These are phyloP conservation scores for Lanzia echinophila DNA, from an alignment of 2,329 filamentous ascomycete species.

Conservation along the genomic window DNA sequence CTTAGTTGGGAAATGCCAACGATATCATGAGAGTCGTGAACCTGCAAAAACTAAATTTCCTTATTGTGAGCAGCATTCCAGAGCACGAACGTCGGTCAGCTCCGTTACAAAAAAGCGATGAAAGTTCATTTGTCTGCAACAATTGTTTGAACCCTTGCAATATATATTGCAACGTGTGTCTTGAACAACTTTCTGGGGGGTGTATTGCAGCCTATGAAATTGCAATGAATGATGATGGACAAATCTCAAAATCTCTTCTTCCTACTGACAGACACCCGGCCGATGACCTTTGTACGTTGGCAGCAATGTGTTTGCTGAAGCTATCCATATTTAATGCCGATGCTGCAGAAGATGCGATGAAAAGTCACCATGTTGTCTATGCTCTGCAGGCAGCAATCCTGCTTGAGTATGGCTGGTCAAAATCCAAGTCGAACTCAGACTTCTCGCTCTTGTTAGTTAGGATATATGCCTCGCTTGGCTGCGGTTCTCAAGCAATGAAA, in stretches of 20 bases:
- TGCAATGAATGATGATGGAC: slow-evolving; percentile 21
- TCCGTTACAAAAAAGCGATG: slow-evolving; percentile 4
- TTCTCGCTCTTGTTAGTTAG: slow-evolving; percentile 34
- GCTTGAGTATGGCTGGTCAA: slow-evolving; percentile 28
- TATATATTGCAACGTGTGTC: slow-evolving; percentile 17
- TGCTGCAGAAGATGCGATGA: slow-evolving; percentile 10
- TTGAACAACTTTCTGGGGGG: slow-evolving; percentile 18
- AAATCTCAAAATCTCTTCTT: slow-evolving; percentile 23
- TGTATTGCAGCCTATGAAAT: slow-evolving; percentile 19
- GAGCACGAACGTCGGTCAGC: slow-evolving; percentile 17
- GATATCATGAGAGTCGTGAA: slow-evolving; percentile 24
- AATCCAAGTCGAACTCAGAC: slow-evolving; percentile 35
- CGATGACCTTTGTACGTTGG: slow-evolving; percentile 29
- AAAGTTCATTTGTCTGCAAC: slow-evolving; percentile 13
- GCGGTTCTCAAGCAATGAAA: slow-evolving; percentile 32
- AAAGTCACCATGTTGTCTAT: slow-evolving; percentile 14
- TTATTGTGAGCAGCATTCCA: slow-evolving; percentile 23
- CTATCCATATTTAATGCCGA: slow-evolving; percentile 13
- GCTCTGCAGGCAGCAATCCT: slow-evolving; percentile 28
- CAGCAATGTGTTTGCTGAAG: slow-evolving; percentile 29
- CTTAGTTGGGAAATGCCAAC: slow-evolving; percentile 5
- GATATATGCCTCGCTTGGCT: slow-evolving; percentile 33
- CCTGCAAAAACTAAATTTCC: slow-evolving; percentile 24
- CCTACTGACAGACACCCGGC: slow-evolving; percentile 31
- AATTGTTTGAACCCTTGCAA: slow-evolving; percentile 18